Base-by-base conservation (phyloP, 2,329 filamentous ascomycete genomes). In the Hawksworthiomyces lignivorus region DNA sequence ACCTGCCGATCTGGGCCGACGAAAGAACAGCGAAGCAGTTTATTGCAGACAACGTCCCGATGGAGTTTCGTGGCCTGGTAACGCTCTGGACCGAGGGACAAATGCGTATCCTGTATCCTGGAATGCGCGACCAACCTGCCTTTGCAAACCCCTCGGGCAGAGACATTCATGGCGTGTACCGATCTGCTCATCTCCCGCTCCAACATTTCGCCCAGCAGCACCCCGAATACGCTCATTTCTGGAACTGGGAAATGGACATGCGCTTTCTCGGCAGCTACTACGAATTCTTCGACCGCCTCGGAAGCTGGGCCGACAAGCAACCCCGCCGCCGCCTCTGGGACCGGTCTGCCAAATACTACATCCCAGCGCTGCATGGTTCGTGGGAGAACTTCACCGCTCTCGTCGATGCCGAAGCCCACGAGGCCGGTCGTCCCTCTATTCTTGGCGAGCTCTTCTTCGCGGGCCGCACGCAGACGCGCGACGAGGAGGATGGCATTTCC, bases 61-160 rank as follows among this genome's bases (percentile, higher is more conserved):
- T 67, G 18, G 84, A 90, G 57, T 94, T 94, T 61, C 84, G 82
- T 56, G 77, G 81, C 46, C 76, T 94, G 59, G 84, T 82, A 33
- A 87, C 83, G 0, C 67, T 94, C 6, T 94, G 87, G 87, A 88
- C 85, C 3, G 86, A 92, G 59, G 72, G 77, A 39, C 85, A 90
- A 61, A 90, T 94, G 84, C 72, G 73, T 43, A 70, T 89, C 43
- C 80, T 87, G 59, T 94, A 94, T 55, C 61, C 73, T 46, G 76
- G 76, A 2, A 74, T 77, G 30, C 82, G 88, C n/a, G 80, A 83
- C 51, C 77, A 81, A 33, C 75, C 80, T 1, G 78, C 81, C 53
- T 51, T 51, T 17, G 67, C 72, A 41, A 75, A 77, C 54, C 73
- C 72, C 7, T 70, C 68, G 43, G 62, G 73, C 49, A 69, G 65